Conservation (phyloP, 208 protist genomes). For the Trypanosoma mega region DNA sequence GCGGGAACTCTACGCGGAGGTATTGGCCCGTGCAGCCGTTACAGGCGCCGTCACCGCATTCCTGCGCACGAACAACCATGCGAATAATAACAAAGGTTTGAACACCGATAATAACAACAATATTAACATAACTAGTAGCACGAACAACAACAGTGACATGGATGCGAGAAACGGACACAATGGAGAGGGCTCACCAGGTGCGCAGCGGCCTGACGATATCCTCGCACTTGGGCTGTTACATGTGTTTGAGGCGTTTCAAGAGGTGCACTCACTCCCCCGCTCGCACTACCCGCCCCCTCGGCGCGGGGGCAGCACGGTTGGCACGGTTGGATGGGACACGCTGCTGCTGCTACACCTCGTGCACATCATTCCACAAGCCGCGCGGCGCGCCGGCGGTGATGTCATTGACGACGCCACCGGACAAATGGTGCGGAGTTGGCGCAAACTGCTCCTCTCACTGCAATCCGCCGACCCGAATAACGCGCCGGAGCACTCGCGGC, state of each 20-base stretch:
- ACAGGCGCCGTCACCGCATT: conserved; percentile 52
- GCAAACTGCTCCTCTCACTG: conserved; percentile 71
- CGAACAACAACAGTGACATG: too few species aligned
- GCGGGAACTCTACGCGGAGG: conserved; percentile 42
- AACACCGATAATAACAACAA: not conserved
- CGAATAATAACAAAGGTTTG: conserved; percentile 4
- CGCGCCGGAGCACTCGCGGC: conserved; percentile 69
- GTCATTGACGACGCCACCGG: conserved; percentile 69
- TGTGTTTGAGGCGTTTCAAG: conserved; percentile 78
- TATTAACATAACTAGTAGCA: not conserved
- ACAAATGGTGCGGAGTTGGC: conserved; percentile 73
- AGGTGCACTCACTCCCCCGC: conserved; percentile 67
- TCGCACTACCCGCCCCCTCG: conserved; percentile 62
- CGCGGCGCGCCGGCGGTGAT: conserved; percentile 50
- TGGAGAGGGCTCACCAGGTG: not conserved
- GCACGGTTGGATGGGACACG: conserved; percentile 87
- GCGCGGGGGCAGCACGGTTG: conserved; percentile 41
- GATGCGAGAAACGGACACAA: too few species aligned
- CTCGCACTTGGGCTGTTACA: conserved; percentile 66
- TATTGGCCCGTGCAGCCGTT: conserved; percentile 50
- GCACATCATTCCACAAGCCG: conserved; percentile 67
- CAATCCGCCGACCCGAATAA: conserved; percentile 64
- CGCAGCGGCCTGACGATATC: conserved; percentile 46
- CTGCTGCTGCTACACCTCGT: conserved; percentile 79
- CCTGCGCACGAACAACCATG: conserved; percentile 10